Evolutionary conservation across 2,329 filamentous ascomycete species (phyloP), one percentile per base, ranked within the genome.

Genomic region (Epicoccum sorghinum): DNA sequence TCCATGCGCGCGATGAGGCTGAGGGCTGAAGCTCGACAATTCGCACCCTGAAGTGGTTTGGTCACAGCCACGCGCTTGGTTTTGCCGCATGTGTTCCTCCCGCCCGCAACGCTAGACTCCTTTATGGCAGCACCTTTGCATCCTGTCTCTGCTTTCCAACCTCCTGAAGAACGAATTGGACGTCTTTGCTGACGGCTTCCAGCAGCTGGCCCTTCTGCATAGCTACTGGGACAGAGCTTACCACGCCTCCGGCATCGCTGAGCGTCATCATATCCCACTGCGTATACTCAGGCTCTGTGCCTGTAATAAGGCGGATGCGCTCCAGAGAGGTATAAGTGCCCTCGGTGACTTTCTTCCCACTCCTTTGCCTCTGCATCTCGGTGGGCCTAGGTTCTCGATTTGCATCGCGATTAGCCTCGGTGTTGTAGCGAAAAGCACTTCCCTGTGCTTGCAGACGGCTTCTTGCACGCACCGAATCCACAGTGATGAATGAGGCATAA

Each of bases 231-330:
- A 93, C 66, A 25, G 81, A 72, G 14, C 55, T 48, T 8, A 64
- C 58, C 7, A 64, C 42, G 0, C 90, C 90, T 48, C 81, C 80
- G 0, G 89, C 89, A 70, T 93, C 84, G 55, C 86, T 89, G 9
- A 86, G 83, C 8, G 89, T 93, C 7, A 85, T 88, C 88, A 93
- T 93, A 53, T 88, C 78, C 90, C 90, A 95, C 72, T 89, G 86
- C 44, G 65, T 65, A 25, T 25, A 27, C 42, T 48, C 41, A 8
- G 44, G 27, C 32, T 58, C 40, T 35, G 48, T 45, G 32, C 41
- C 45, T 25, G 44, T 46, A 7, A 46, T n/a, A 1, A 45, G 24
- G 29, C 46, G 53, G 9, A 67, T 41, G 32, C 62, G 58, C 47
- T 92, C 89, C 1, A 91, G 78, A 59, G 85, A 87, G 25, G 80